Evolutionary conservation across 139 green algal genomes (phyloP).

Genomic region (Pleodorina starrii): DNA sequence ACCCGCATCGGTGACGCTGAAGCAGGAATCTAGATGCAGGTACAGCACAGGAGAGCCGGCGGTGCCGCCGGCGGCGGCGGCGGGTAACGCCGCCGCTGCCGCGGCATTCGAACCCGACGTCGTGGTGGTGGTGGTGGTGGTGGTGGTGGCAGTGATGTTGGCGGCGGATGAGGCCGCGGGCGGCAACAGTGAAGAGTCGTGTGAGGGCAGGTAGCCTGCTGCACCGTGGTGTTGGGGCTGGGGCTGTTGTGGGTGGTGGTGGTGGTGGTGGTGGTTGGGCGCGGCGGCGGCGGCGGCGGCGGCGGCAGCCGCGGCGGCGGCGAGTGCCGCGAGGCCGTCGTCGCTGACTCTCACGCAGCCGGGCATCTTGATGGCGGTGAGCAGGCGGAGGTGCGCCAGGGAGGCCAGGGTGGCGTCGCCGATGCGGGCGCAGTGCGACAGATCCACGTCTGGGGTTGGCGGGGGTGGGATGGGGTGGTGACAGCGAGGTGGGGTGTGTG

Average conservation of each 20-base stretch:
- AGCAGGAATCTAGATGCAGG: conserved; percentile 72
- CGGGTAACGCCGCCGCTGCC: background rate
- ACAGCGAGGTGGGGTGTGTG: too few species aligned
- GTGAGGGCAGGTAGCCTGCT: too few species aligned
- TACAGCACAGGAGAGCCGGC: conserved; percentile 51
- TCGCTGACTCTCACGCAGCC: conserved; percentile 63
- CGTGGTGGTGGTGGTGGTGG: background rate
- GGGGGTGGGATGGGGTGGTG: too few species aligned
- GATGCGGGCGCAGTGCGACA: conserved; percentile 55
- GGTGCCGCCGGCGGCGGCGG: background rate
- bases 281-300: background rate
- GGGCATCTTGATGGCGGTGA: conserved; percentile 57
- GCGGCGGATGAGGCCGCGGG: background rate
- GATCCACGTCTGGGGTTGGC: conserved; percentile 64
- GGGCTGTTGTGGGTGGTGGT: background rate
- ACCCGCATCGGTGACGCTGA: conserved; percentile 61
- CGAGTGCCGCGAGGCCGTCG: conserved; percentile 48
- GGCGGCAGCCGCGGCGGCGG: background rate
- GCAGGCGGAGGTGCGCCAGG: conserved; percentile 46
- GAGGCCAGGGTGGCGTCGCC: conserved; percentile 47
- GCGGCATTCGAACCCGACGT: background rate
- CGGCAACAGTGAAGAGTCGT: too few species aligned
- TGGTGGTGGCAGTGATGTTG: background rate
- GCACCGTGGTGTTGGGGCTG: background rate
- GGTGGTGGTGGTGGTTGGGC: background rate